Evolutionary conservation across 1,284 basidiomycete genomes (phyloP).

Genomic region (Melampsora larici-populina): DNA sequence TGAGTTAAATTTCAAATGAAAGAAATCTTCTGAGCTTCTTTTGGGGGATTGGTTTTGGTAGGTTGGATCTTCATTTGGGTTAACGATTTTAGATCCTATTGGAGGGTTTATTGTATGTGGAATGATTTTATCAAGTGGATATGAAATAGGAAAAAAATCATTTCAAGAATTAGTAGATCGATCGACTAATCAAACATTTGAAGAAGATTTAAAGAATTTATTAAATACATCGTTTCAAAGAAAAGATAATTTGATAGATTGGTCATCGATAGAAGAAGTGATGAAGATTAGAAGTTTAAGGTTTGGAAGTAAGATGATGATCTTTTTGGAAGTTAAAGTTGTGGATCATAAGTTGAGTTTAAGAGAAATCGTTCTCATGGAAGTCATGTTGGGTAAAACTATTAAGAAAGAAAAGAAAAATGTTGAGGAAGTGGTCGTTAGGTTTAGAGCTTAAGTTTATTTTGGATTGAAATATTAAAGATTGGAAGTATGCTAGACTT

Average conservation of each 20-base stretch:
- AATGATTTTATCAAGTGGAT: conserved; percentile 31
- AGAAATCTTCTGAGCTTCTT: not conserved
- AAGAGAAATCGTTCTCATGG: conserved; percentile 6
- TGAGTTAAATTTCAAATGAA: not conserved
- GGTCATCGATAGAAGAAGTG: not conserved
- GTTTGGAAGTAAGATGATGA: not conserved
- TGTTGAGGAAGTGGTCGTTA: conserved; percentile 12
- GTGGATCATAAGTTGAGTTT: not conserved
- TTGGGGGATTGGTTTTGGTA: not conserved
- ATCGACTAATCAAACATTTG: not conserved
- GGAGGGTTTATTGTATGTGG: conserved; percentile 30
- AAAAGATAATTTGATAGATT: not conserved
- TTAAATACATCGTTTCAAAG: not conserved
- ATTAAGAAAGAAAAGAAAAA: conserved; percentile 24
- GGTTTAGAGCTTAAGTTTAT: not conserved
- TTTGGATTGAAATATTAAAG: not conserved
- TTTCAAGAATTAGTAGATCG: conserved; percentile 17
- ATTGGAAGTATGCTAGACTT: not conserved
- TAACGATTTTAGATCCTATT: conserved; percentile 26
- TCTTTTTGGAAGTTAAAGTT: conserved; percentile 1
- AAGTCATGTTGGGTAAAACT: conserved; percentile 6
- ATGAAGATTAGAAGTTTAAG: not conserved
- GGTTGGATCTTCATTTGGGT: conserved; percentile 25
- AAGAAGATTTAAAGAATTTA: conserved; percentile 14
- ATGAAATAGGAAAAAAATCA: conserved; percentile 16